These are phyloP conservation scores for Triticum turgidum DNA, from an alignment of 176 grass and related monocot genomes.

Conservation along the genomic window DNA sequence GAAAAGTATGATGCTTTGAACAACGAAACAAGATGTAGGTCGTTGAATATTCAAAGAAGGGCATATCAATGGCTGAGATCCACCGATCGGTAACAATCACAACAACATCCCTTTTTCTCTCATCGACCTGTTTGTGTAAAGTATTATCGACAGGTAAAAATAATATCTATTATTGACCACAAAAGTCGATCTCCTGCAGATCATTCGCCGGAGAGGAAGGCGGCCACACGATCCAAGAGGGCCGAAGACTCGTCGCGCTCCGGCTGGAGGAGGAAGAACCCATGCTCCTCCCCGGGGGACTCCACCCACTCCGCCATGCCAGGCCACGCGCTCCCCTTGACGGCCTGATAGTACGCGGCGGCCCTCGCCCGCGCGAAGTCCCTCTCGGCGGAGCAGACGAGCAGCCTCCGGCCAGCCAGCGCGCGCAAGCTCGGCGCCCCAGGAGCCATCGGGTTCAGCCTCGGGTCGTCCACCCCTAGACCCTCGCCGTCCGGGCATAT, in stretches of 20 bases:
- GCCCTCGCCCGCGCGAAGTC: conserved; percentile 34
- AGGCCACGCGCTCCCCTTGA: conserved; percentile 49
- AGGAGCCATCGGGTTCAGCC: conserved; percentile 48
- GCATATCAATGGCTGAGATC: too few species aligned
- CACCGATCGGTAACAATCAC: too few species aligned
- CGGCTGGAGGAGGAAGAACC: conserved; percentile 45
- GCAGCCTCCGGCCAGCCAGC: conserved; percentile 41
- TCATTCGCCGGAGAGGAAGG: conserved; percentile 24
- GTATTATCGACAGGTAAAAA: too few species aligned
- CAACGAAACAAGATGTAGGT: too few species aligned
- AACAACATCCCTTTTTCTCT: too few species aligned
- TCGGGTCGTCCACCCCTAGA: conserved; percentile 40
- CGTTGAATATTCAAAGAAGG: too few species aligned
- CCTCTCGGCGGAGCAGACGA: conserved; percentile 36
- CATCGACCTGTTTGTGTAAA: too few species aligned
- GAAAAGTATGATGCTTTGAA: too few species aligned
- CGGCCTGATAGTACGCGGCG: conserved; percentile 39
- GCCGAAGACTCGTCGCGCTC: conserved; percentile 35
- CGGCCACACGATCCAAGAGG: conserved; percentile 32
- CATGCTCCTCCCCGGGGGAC: conserved; percentile 48
- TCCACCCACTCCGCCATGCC: conserved; percentile 48
- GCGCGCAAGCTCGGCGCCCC: conserved; percentile 39
- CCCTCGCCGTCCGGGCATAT: conserved; percentile 2
- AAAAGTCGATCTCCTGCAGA: neutral
- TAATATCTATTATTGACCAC: too few species aligned